A percentile compares a stretch with the other conserved stretches of the same genome.
phyloP scores from a whole-genome alignment of 257 asterid species.

The Anisodus tanguticus region DNA sequence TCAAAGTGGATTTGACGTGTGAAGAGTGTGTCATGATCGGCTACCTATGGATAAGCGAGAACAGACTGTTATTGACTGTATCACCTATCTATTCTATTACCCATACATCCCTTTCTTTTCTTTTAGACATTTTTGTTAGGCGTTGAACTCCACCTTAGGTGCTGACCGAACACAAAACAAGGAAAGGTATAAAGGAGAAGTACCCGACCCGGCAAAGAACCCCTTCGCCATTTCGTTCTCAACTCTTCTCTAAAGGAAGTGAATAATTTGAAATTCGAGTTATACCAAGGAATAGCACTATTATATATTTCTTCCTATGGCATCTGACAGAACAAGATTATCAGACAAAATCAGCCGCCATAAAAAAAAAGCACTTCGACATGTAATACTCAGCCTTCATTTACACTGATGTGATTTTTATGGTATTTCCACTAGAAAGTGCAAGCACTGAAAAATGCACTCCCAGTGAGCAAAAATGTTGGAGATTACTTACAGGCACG shows the following conservation, averaged over 20 bases:
- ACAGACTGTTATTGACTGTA: background rate
- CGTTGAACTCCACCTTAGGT: conserved; percentile 2
- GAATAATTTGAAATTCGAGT: background rate
- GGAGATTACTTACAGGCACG: conserved; percentile 60
- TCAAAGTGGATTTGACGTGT: background rate
- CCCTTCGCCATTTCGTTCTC: background rate
- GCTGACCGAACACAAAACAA: background rate
- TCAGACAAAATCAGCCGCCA: background rate
- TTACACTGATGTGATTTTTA: background rate
- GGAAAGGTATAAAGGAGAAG: background rate
- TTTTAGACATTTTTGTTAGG: background rate
- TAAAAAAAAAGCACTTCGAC: background rate
- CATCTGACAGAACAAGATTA: background rate
- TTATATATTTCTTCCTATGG: background rate
- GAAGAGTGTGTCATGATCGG: background rate
- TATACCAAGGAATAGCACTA: background rate
- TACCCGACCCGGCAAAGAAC: background rate
- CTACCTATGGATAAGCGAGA: background rate
- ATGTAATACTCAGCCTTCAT: background rate
- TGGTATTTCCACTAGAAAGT: conserved; percentile 19
- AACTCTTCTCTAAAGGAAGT: background rate
- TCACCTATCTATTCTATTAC: background rate
- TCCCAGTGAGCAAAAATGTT: conserved; percentile 18
- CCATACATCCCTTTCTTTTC: conserved; percentile 4
- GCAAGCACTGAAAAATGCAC: background rate